These are phyloP conservation scores for Trichoderma sp. DNA, from an alignment of 2,329 filamentous ascomycete genomes.

Conservation along the genomic window DNA sequence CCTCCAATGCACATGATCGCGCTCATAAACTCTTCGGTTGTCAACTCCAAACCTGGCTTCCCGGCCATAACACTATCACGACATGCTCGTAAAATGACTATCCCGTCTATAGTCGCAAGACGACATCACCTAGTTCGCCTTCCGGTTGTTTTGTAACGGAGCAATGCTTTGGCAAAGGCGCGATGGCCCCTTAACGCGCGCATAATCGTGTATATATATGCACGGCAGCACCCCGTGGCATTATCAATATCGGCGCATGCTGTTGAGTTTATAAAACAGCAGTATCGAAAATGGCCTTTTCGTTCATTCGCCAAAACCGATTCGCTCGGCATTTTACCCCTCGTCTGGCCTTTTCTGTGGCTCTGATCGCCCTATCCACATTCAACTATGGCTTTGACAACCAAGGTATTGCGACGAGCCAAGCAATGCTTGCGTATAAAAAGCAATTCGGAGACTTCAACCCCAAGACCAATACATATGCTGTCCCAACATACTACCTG, in stretches of 20 bases:
- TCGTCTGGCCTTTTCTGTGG: slow-evolving; percentile 10
- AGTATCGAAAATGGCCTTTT: neutral
- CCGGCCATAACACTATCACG: neutral
- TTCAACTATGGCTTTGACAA: slow-evolving; percentile 26
- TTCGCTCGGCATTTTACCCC: slow-evolving; percentile 15
- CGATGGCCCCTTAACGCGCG: neutral
- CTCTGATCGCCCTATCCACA: slow-evolving; percentile 14
- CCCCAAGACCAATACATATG: slow-evolving; percentile 10
- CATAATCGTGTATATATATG: neutral
- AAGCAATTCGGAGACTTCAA: slow-evolving; percentile 22
- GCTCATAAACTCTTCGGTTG: neutral
- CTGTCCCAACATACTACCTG: slow-evolving; percentile 19
- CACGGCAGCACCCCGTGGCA: neutral
- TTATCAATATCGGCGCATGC: neutral
- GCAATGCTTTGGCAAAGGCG: neutral
- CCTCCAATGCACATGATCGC: neutral
- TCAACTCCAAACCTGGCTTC: slow-evolving; percentile 3
- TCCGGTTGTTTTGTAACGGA: neutral
- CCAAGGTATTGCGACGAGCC: slow-evolving; percentile 19
- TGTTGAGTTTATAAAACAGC: neutral
- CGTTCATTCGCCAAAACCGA: slow-evolving; percentile 19
- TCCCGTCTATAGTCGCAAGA: neutral
- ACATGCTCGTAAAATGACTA: neutral
- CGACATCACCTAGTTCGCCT: neutral
- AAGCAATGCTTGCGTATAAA: slow-evolving; percentile 19